phyloP scores from a whole-genome alignment of 768 basidiomycete species.

The Crepidotus variabilis region DNA sequence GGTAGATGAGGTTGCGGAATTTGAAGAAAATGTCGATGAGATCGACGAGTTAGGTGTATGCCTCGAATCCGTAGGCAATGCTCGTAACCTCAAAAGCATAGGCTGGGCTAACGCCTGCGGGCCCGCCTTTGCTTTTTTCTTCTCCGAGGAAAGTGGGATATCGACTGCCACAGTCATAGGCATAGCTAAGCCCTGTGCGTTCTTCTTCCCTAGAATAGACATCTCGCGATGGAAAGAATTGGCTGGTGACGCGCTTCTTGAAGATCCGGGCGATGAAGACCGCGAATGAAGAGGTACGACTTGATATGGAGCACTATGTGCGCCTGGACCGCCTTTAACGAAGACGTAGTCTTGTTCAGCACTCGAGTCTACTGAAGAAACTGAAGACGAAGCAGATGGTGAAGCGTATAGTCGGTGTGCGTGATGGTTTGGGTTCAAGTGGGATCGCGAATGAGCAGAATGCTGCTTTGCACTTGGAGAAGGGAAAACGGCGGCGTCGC shows the following conservation, averaged over 20 bases:
- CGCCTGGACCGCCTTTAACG: constrained; percentile 7
- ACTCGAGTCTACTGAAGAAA: neutral
- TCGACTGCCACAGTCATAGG: neutral
- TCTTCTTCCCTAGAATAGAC: neutral
- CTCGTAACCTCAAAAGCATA: constrained; percentile 22
- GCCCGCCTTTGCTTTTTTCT: neutral
- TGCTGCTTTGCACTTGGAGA: neutral
- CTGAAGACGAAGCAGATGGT: constrained; percentile 10
- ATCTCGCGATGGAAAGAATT: neutral
- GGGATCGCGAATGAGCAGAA: neutral
- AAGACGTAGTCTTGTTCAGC: constrained; percentile 13
- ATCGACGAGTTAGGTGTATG: neutral
- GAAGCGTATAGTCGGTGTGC: constrained; percentile 3
- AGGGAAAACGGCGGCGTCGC: neutral
- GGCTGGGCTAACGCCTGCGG: constrained; percentile 22
- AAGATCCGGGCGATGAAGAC: constrained; percentile 13
- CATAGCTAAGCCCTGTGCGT: neutral
- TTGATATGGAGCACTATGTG: constrained; percentile 14
- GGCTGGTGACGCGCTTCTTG: constrained; percentile 13
- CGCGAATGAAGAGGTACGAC: constrained; percentile 1
- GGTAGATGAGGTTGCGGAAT: neutral
- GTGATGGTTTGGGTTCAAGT: neutral
- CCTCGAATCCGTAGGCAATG: constrained; percentile 9
- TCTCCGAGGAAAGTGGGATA: constrained; percentile 5
- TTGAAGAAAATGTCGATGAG: constrained; percentile 1